Evolutionary conservation across 2,329 filamentous ascomycete genomes (phyloP), one percentile per base, ranked within the genome.

Genomic region (Cladophialophora immunda): DNA sequence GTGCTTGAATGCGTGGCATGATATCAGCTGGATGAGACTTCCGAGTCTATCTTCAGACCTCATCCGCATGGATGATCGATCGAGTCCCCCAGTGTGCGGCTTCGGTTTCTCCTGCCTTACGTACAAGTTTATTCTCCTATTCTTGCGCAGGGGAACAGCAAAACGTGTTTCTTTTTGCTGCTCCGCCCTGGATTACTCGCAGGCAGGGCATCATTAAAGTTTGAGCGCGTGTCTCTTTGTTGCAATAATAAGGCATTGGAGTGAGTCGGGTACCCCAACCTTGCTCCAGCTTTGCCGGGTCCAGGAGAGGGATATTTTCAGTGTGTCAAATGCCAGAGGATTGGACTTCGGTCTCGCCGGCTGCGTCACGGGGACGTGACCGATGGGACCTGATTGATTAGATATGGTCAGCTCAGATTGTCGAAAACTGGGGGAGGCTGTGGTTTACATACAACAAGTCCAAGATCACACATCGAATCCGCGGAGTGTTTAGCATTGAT

Each of bases 391-490:
- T 27, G 22, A 19, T 27, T 8, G 9, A 50, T 8, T 2, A 50
- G 19, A 27, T 13, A 50, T 25, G 45, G 45, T 50, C 45, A 50
- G 45, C 45, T 27, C 45, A 25, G 45, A 50, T 50, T 50, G 6
- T 50, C 45, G 45, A 50, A 25, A 27, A 50, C 45, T 50, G 45
- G 45, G 45, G 45, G 45, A 50, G 45, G 45, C 45, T 50, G 45
- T 50, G 45, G 19, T 55, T 55, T 55, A 55, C 53, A 55, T 55
- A 55, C 53, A 55, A 50, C 45, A 9, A 9, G 3, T 27, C 13
- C 45, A 50, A 50, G 45, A 50, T 50, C 45, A 22, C 45, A 27
- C 15, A 50, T 50, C 45, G 19, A 50, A 50, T 15, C 19, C 19
- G 22, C 45, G 4, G 45, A 50, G 19, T 25, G 8, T 27, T 50